These are phyloP conservation scores for Pycnococcus provasolii DNA, from an alignment of 139 green algal species.

Conservation along the genomic window DNA sequence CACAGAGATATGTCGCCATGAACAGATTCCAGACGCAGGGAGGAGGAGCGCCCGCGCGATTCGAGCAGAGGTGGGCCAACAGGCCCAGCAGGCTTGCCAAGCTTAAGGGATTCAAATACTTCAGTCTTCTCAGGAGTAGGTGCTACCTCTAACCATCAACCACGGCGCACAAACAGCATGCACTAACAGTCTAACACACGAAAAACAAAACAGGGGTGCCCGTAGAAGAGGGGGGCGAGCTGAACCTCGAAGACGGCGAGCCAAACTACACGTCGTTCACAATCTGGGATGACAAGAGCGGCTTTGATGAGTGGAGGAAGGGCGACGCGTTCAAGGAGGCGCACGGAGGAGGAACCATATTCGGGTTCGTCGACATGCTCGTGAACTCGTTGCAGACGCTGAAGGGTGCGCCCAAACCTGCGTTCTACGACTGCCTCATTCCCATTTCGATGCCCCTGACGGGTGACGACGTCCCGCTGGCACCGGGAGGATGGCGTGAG, in stretches of 20 bases:
- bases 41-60: conserved; percentile 7
- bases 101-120: conserved; percentile 31
- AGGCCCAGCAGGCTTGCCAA: conserved; percentile 19
- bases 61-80: conserved; percentile 34
- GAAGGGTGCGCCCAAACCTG: conserved; percentile 27
- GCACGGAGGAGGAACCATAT: conserved; percentile 33
- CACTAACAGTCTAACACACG: too few relatives aligned
- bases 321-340: conserved; percentile 37
- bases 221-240: not conserved
- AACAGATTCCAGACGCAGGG: conserved; percentile 28
- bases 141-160: not conserved
- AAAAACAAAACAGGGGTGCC: not conserved
- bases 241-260: conserved; percentile 12
- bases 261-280: conserved; percentile 30
- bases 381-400: conserved; percentile 23
- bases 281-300: conserved; percentile 29
- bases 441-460: not conserved
- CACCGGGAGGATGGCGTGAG: conserved; percentile 23
- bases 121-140: conserved; percentile 17
- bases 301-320: conserved; percentile 26
- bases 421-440: conserved; percentile 26
- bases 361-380: conserved; percentile 33
- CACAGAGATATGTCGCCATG: conserved; percentile 16
- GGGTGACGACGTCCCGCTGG: not conserved
- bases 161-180: too few relatives aligned